Evolutionary conservation across 176 grass and related monocot species (phyloP), one percentile per base, ranked within the genome.

Genomic region (Carex pumila): DNA sequence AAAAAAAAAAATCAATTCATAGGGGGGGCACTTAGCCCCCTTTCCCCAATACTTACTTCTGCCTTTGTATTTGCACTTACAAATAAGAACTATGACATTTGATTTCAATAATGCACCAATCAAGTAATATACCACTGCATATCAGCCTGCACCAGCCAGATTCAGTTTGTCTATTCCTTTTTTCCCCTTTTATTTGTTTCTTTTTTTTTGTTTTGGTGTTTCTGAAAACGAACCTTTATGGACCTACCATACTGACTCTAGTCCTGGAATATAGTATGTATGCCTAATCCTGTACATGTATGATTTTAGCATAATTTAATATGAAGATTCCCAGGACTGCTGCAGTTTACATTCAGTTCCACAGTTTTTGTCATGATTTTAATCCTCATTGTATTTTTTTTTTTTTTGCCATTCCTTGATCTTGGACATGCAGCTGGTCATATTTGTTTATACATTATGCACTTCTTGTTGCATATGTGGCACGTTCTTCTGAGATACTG

Each of bases 371-470:
- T 64, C 4, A 81, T 36, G n/a, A n/a, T 39, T 45, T 63, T 65
- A 82, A 43, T 82, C 31, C 5, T 80, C 12, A 61, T 81, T 58
- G n/a, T 34, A 12, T 13, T 62, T 61, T 45, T 5, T 34, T n/a
- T 32, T 39, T 7, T 13, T 81, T 81, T 65, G 21, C 22, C 61
- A 58, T 76, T 76, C 7, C 17, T 31, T 82, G 6, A 41, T 78
- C 19, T 60, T 92, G 43, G 90, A 67, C 11, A 66, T 89, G 68
- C 92, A 94, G 95, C 88, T 67, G 88, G 81, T 93, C 88, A 19
- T 94, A 98, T 87, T 79, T 98, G 83, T 93, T 94, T 90, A 98
- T 98, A 86, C 95, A 98, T 90, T 98, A 98, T 88, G 92, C 92
- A 47, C 95, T 98, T 87, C 92, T 94, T 83, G 70, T 94, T 88